These are phyloP conservation scores for Chiua virens DNA, from an alignment of 768 basidiomycete species.

Conservation along the genomic window DNA sequence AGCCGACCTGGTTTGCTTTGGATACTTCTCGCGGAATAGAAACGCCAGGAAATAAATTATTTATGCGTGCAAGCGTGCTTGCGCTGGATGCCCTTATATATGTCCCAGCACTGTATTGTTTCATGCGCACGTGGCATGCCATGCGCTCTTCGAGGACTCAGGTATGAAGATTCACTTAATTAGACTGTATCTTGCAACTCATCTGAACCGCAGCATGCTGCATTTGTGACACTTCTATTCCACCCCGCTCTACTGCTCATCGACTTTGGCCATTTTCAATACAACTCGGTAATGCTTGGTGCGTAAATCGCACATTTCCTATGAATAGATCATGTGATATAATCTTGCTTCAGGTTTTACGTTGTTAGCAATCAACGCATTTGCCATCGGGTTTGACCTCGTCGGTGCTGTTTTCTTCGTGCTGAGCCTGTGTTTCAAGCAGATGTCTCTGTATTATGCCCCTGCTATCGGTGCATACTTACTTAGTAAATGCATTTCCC, in stretches of 20 bases:
- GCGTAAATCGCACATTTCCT: slow-evolving; percentile 18
- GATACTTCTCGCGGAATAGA: slow-evolving; percentile 73
- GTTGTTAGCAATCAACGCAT: slow-evolving; percentile 65
- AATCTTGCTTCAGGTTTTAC: slow-evolving; percentile 64
- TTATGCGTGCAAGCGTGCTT: slow-evolving; percentile 80
- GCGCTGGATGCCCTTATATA: slow-evolving; percentile 70
- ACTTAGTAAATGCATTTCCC: slow-evolving; percentile 83
- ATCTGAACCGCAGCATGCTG: slow-evolving; percentile 39
- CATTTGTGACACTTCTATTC: slow-evolving; percentile 69
- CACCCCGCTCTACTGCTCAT: slow-evolving; percentile 84
- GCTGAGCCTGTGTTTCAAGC: slow-evolving; percentile 87
- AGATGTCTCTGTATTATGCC: slow-evolving; percentile 94
- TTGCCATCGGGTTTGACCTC: slow-evolving; percentile 67
- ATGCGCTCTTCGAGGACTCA: slow-evolving; percentile 75
- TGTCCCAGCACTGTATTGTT: slow-evolving; percentile 69
- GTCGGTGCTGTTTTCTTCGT: slow-evolving; percentile 80
- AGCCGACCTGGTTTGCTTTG: slow-evolving; percentile 69
- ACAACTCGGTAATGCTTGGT: slow-evolving; percentile 94
- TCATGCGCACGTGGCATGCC: slow-evolving; percentile 63
- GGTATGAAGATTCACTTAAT: slow-evolving; percentile 40
- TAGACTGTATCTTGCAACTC: neutral
- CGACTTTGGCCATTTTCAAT: slow-evolving; percentile 95
- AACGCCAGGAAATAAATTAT: slow-evolving; percentile 61
- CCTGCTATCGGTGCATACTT: slow-evolving; percentile 91
- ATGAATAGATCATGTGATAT: neutral